Percentiles rank a stretch among this genome's conserved stretches.
Evolutionary conservation across 768 basidiomycete species (phyloP).

Genomic region (Exidia glandulosa): DNA sequence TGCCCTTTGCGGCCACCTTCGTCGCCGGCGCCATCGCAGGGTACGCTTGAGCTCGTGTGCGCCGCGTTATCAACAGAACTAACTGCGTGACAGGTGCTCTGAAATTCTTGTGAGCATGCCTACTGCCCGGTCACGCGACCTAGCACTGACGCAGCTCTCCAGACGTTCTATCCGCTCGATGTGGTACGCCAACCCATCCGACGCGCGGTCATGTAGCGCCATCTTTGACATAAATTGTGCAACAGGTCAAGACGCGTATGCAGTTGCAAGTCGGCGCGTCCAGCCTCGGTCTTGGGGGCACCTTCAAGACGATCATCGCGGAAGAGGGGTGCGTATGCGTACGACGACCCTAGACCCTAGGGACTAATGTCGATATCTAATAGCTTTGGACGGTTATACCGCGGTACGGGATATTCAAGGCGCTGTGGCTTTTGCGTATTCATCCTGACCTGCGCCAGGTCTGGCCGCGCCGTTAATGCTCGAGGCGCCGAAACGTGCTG

Average conservation of each 20-base stretch:
- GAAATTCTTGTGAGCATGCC: too few species aligned
- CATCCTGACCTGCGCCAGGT: too few species aligned
- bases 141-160: conserved; percentile 42
- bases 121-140: too few species aligned
- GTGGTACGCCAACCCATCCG: too few species aligned
- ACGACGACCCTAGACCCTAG: too few species aligned
- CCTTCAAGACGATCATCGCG: conserved; percentile 69
- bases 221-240: conserved; percentile 75
- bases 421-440: too few species aligned
- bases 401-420: conserved; percentile 38
- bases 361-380: conserved; percentile 4
- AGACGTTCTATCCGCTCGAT: conserved; percentile 87
- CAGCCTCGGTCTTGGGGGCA: conserved; percentile 67
- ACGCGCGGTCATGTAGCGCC: not conserved
- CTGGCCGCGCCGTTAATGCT: conserved; percentile 91
- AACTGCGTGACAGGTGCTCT: too few species aligned
- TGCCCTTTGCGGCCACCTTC: conserved; percentile 84
- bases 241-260: conserved; percentile 93
- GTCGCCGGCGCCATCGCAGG: conserved; percentile 95
- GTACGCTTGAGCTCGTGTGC: too few species aligned
- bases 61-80: too few species aligned
- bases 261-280: conserved; percentile 85
- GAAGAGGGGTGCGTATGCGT: conserved; percentile 65
- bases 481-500: conserved; percentile 96
- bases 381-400: conserved; percentile 78